phyloP scores from a whole-genome alignment of 2,329 filamentous ascomycete genomes.

The Paraconiothyrium brasiliense region DNA sequence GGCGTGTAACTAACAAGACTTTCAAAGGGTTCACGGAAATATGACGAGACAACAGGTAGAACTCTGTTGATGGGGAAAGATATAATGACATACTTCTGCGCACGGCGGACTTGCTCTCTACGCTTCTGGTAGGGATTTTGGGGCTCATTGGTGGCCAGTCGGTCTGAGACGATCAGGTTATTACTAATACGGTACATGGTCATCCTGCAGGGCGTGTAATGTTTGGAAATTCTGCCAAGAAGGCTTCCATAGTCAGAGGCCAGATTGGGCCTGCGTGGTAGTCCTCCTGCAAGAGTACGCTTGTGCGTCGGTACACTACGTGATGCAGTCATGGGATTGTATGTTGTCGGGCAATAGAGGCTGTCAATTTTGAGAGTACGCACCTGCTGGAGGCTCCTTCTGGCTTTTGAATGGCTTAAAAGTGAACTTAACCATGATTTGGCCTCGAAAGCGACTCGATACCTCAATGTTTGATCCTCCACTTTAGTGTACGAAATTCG shows the following conservation, averaged over 20 bases:
- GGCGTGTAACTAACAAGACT: too few relatives aligned
- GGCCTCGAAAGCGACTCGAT: background rate
- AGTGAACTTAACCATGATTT: conserved; percentile 25
- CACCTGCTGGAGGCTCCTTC: conserved; percentile 16
- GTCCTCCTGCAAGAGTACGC: background rate
- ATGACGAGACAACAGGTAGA: too few relatives aligned
- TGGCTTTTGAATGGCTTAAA: conserved; percentile 25
- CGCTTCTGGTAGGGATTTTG: conserved; percentile 32
- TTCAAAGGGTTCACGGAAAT: too few relatives aligned
- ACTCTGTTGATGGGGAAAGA: background rate
- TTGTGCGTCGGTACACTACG: background rate
- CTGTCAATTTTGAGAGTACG: background rate
- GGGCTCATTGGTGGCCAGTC: background rate
- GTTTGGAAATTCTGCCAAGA: background rate
- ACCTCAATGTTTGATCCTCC: background rate
- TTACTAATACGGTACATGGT: background rate
- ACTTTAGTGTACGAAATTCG: background rate
- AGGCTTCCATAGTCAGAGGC: background rate
- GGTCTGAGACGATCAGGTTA: background rate
- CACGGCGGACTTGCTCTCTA: conserved; percentile 50
- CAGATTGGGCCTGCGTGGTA: background rate
- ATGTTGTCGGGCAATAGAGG: background rate
- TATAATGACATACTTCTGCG: conserved; percentile 37
- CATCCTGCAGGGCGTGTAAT: background rate
- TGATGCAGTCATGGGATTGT: background rate